Base-by-base conservation (phyloP, 78 protist species). In the Bigelowiella natans region DNA sequence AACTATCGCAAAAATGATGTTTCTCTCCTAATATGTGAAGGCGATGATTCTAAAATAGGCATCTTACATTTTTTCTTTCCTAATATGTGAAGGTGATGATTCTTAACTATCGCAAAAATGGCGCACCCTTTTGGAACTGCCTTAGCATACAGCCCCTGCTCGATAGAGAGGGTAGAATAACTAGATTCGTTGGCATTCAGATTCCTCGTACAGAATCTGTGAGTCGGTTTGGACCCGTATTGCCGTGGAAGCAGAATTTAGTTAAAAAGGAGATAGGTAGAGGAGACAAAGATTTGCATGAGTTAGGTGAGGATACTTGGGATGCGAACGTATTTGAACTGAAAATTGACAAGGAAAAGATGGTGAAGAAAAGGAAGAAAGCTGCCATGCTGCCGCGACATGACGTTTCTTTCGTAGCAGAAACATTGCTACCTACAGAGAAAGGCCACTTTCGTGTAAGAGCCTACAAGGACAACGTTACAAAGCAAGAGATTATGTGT, bases 241-340 rank as follows among this genome's bases (percentile, higher is more conserved):
- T 51, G 73, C 73, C 73, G 73, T 51, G 73, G 73, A 51, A 51
- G 73, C n/a, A n/a, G n/a, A n/a, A n/a, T n/a, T n/a, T n/a, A n/a
- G n/a, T n/a, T n/a, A n/a, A n/a, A n/a, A n/a, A n/a, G n/a, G n/a
- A n/a, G n/a, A n/a, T n/a, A n/a, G n/a, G n/a, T n/a, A n/a, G n/a
- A n/a, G n/a, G n/a, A n/a, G n/a, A n/a, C n/a, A n/a, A n/a, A n/a
- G n/a, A n/a, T n/a, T n/a, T n/a, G n/a, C n/a, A n/a, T n/a, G n/a
- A n/a, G n/a, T n/a, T n/a, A n/a, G n/a, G n/a, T n/a, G n/a, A n/a
- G n/a, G n/a, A n/a, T n/a, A n/a, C n/a, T n/a, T n/a, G n/a, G n/a
- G n/a, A n/a, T n/a, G n/a, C n/a, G n/a, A n/a, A n/a, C n/a, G n/a
- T n/a, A n/a, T n/a, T n/a, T n/a, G n/a, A n/a, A n/a, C n/a, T n/a